Percentiles rank a stretch among this genome's conserved stretches.
These are phyloP conservation scores for Daldinia eschscholtzii DNA, from an alignment of 2,329 filamentous ascomycete species.

Conservation along the genomic window DNA sequence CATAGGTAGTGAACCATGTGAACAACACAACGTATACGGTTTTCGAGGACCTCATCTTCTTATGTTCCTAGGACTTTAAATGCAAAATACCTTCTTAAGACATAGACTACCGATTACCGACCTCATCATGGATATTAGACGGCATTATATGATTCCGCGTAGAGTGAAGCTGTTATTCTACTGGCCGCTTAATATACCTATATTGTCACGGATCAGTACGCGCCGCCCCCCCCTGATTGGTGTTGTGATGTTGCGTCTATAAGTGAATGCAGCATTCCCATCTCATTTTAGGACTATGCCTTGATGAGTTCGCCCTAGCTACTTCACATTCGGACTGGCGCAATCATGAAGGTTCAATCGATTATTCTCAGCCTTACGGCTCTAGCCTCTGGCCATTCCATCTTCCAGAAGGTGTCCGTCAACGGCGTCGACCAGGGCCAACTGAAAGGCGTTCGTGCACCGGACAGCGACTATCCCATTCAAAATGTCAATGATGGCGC, in stretches of 20 bases:
- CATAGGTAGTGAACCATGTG: neutral
- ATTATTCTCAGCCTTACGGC: slow-evolving; percentile 37
- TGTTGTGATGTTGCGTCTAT: slow-evolving; percentile 25
- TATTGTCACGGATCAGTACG: slow-evolving; percentile 32
- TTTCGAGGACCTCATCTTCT: neutral
- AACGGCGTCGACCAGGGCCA: slow-evolving; percentile 63
- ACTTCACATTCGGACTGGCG: neutral
- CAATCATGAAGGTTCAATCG: slow-evolving; percentile 39
- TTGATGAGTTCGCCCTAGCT: neutral
- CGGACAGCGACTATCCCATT: slow-evolving; percentile 64
- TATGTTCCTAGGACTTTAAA: neutral
- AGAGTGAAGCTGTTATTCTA: slow-evolving; percentile 18
- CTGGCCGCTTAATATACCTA: slow-evolving; percentile 36
- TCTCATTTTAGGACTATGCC: neutral
- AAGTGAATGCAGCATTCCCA: slow-evolving; percentile 26
- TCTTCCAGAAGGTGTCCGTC: slow-evolving; percentile 57
- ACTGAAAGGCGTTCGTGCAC: slow-evolving; percentile 63
- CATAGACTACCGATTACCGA: slow-evolving; percentile 14
- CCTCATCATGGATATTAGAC: slow-evolving; percentile 17
- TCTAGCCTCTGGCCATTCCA: slow-evolving; percentile 38
- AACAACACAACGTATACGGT: neutral
- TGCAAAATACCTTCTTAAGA: neutral
- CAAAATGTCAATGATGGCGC: slow-evolving; percentile 60
- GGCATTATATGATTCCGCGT: slow-evolving; percentile 25
- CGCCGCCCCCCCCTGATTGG: slow-evolving; percentile 34